phyloP scores from a whole-genome alignment of 257 asterid genomes.

The Jaltomata sinuosa region DNA sequence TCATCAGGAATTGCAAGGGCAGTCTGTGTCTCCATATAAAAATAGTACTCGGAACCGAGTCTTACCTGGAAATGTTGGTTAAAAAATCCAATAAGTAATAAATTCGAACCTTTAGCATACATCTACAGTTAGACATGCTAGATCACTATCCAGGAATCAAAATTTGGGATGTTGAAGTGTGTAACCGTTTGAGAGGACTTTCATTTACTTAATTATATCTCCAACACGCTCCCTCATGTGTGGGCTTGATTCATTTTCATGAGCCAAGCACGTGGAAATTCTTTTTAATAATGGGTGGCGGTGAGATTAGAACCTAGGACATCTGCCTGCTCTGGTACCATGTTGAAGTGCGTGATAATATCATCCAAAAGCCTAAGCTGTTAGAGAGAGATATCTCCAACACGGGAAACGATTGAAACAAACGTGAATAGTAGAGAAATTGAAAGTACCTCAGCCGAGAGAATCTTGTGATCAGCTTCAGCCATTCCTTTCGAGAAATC shows the following conservation, averaged over 20 bases:
- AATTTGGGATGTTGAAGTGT: neutral
- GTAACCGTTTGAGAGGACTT: neutral
- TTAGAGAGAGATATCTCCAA: neutral
- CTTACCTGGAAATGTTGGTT: conserved; percentile 29
- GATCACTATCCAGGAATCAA: neutral
- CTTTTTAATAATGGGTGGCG: neutral
- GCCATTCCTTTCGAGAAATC: conserved; percentile 67
- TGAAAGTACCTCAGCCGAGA: conserved; percentile 43
- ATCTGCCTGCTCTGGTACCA: neutral
- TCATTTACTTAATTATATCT: neutral
- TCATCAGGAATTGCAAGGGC: conserved; percentile 74
- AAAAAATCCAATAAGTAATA: neutral
- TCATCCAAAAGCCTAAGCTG: neutral
- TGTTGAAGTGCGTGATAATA: neutral
- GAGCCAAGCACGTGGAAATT: neutral
- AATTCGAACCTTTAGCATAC: neutral
- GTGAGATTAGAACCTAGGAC: neutral
- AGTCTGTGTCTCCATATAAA: conserved; percentile 71
- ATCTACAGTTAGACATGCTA: neutral
- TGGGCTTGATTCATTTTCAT: neutral
- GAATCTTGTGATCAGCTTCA: conserved; percentile 64
- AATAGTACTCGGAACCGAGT: conserved; percentile 59
- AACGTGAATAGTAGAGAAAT: neutral
- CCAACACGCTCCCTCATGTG: neutral
- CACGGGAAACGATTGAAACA: neutral